Base-by-base conservation (phyloP, 2,329 filamentous ascomycete genomes). In the Lachnellula arida region DNA sequence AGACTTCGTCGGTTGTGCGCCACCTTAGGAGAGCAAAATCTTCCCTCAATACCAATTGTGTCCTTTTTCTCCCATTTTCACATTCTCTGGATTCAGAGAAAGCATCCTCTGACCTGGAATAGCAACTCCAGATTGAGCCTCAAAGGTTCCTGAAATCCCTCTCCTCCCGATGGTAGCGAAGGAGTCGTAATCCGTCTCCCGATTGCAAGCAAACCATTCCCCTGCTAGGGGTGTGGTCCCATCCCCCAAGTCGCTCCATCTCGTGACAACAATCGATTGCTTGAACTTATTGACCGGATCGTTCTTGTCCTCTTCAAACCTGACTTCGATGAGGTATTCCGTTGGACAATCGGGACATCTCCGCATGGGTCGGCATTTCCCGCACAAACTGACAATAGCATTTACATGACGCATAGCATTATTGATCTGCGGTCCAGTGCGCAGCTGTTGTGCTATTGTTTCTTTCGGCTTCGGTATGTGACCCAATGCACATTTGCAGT, bases 201-300 rank as follows among this genome's bases (percentile, higher is more conserved):
- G 79, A 63, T 80, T 81, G 37, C 78, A 73, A n/a, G 81, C 78
- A 11, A 75, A 76, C 78, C 82, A 85, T 58, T 83, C 79, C 4
- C 71, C 71, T n/a, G 71, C 75, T 11, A 71, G 71, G 2, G 81
- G 79, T 9, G 72, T 74, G 2, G 69, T 74, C 1, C 80, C 80
- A 66, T 82, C 75, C 1, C 82, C 82, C 15, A 86, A 66, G 68
- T 86, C 82, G 58, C 76, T 79, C 82, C 82, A 86, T 17, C 82
- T 70, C 7, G 82, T 85, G 4, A 85, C 78, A 4, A 82, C 75
- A 53, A 86, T 76, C 1, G 79, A 77, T 55, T 85, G 81, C 62
- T 80, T 83, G 69, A 86, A 86, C 3, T 72, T 69, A 11, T 72
- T 63, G 39, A 70, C 59, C 6, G 73, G 67, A 62, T 79, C 73